phyloP scores from a whole-genome alignment of 148 eudicot genomes.

The Rhododendron williamsianum region DNA sequence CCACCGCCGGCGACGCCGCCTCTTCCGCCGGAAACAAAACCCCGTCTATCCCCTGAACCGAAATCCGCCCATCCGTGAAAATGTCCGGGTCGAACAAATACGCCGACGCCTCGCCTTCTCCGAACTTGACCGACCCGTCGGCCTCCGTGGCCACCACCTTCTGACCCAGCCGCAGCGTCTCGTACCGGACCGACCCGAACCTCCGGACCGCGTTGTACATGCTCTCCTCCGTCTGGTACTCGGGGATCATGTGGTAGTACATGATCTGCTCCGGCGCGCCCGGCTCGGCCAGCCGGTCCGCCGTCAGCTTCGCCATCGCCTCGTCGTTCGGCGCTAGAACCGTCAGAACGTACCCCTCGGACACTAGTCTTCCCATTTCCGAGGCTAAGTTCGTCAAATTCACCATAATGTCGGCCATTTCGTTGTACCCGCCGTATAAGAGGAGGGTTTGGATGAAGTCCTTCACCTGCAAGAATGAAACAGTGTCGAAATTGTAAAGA shows the following conservation, averaged over 20 bases:
- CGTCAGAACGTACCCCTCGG: constrained; percentile 82
- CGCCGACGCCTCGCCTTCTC: constrained; percentile 69
- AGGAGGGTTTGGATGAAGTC: constrained; percentile 82
- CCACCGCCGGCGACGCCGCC: neutral
- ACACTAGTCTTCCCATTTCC: constrained; percentile 80
- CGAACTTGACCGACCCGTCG: constrained; percentile 90
- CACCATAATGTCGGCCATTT: constrained; percentile 79
- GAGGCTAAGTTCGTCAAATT: constrained; percentile 76
- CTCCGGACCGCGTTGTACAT: constrained; percentile 86
- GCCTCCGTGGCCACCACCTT: constrained; percentile 85
- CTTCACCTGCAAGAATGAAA: constrained; percentile 41
- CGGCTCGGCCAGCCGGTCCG: constrained; percentile 70
- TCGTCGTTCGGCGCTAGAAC: constrained; percentile 90
- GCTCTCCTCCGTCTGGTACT: constrained; percentile 95
- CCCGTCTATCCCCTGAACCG: constrained; percentile 90
- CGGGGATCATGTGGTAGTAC: constrained; percentile 86
- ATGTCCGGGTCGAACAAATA: constrained; percentile 93
- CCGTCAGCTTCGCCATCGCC: constrained; percentile 71
- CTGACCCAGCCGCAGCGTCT: constrained; percentile 68
- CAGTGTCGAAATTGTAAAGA: neutral
- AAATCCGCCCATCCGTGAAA: constrained; percentile 84
- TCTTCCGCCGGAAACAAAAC: constrained; percentile 65
- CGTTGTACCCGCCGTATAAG: constrained; percentile 90
- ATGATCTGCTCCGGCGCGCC: constrained; percentile 89
- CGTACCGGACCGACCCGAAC: constrained; percentile 75